A percentile compares a stretch with the other conserved stretches of the same genome.
Evolutionary conservation across 345 rosid genomes (phyloP).

Genomic region (Linum trigynum): DNA sequence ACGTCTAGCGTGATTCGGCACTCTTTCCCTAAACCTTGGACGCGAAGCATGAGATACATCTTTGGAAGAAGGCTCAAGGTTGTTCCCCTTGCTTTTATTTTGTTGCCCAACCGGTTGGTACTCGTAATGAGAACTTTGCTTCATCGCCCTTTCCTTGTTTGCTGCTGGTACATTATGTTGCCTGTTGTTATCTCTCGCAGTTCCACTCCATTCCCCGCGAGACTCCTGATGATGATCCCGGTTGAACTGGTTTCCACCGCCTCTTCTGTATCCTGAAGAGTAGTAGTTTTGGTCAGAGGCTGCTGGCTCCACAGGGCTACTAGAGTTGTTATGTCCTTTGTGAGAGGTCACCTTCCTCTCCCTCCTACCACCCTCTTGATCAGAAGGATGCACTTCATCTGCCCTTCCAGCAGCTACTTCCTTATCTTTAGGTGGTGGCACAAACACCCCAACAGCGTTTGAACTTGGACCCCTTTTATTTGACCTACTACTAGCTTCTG

Average conservation of each 20-base stretch:
- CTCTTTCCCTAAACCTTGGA: slow-evolving; percentile 58
- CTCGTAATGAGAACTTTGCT: slow-evolving; percentile 49
- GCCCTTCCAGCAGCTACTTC: slow-evolving; percentile 17
- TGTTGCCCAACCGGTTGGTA: slow-evolving; percentile 59
- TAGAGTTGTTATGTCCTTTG: slow-evolving; percentile 25
- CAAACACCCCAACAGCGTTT: slow-evolving; percentile 14
- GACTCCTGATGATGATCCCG: slow-evolving; percentile 41
- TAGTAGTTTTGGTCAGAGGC: not conserved
- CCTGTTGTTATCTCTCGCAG: slow-evolving; percentile 42
- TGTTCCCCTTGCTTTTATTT: slow-evolving; percentile 1
- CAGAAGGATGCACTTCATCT: slow-evolving; percentile 15
- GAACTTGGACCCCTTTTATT: slow-evolving; percentile 32
- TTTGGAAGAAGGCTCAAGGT: slow-evolving; percentile 31
- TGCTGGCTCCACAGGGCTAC: slow-evolving; percentile 18
- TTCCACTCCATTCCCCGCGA: slow-evolving; percentile 60
- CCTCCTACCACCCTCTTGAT: slow-evolving; percentile 37
- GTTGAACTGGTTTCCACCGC: slow-evolving; percentile 37
- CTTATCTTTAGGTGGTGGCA: slow-evolving; percentile 13
- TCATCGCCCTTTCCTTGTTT: slow-evolving; percentile 54
- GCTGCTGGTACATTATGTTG: slow-evolving; percentile 36
- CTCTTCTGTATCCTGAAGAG: slow-evolving; percentile 38
- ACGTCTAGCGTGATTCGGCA: slow-evolving; percentile 45
- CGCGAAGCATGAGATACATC: slow-evolving; percentile 44
- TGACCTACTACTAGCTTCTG: slow-evolving; percentile 26
- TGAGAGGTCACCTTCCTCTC: slow-evolving; percentile 34